Evolutionary conservation across 805 yeast genomes (phyloP), one percentile per base, ranked within the genome.

Genomic region (Kazachstania kunashirensis): DNA sequence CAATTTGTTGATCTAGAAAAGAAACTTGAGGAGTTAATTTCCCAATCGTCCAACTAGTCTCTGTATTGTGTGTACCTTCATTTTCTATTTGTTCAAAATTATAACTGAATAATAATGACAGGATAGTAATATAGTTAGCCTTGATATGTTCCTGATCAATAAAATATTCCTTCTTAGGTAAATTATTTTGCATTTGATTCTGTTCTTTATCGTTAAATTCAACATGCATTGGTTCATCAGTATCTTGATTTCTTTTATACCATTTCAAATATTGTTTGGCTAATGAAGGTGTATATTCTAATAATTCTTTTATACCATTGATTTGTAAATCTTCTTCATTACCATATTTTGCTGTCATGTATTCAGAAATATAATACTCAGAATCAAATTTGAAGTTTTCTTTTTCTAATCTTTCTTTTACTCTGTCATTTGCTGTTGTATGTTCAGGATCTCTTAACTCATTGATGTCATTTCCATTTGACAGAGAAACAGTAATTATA

Each of bases 31-130:
- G 95, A 0, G 77, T 63, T 16, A 92, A 49, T 47, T 81, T 86
- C 1, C 98, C 98, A 4, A 92, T 71, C 0, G 89, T 78, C 98
- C 98, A 92, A 0, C 94, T 84, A 39, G 94, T 81, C 57, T 92
- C 98, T 4, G 83, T 76, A 13, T 75, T 84, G 36, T 75, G 73
- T 13, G 67, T 75, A n/a, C 77, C 79, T 50, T 73, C 75, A 25
- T 79, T 84, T 37, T 81, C 80, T 25, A 96, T 63, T 34, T 71
- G 59, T 44, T 92, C 96, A 53, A 79, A 86, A 36, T 73, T 71
- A 47, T 76, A 82, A 1, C 81, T 76, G 58, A 82, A 92, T 14
- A 92, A 46, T 1, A 88, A 44, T 16, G 83, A 74, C 0, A 85
- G 53, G 1, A 89, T 56, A 0, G 83, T 68, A 28, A 78, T 66